Percentiles rank a stretch among this genome's conserved stretches.
Evolutionary conservation across 768 basidiomycete species (phyloP).

Genomic region (Cyclocybe aegerita): DNA sequence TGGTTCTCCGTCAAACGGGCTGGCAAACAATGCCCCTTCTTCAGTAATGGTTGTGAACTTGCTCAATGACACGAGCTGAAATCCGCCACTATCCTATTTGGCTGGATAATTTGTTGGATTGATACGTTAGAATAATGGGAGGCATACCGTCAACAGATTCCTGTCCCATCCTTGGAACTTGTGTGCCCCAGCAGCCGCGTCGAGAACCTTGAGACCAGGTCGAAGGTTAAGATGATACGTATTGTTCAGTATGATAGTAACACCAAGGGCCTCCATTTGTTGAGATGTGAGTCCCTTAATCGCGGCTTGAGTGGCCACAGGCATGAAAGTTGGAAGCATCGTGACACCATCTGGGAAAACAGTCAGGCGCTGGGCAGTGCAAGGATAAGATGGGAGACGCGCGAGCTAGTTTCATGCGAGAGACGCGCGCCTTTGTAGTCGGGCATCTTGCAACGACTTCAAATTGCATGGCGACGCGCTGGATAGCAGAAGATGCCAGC

Average conservation of each 20-base stretch:
- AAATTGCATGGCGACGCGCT: slow-evolving; percentile 63
- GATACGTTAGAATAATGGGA: slow-evolving; percentile 19
- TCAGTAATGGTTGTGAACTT: slow-evolving; percentile 87
- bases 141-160: slow-evolving; percentile 74
- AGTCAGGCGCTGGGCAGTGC: not conserved
- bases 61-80: slow-evolving; percentile 82
- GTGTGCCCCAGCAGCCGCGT: slow-evolving; percentile 82
- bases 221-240: slow-evolving; percentile 89
- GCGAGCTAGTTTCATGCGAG: slow-evolving; percentile 84
- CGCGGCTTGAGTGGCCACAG: slow-evolving; percentile 88
- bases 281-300: slow-evolving; percentile 90
- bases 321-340: slow-evolving; percentile 90
- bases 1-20: slow-evolving; percentile 83
- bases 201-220: slow-evolving; percentile 73
- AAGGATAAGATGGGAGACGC: slow-evolving; percentile 25
- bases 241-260: slow-evolving; percentile 86
- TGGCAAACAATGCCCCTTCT: slow-evolving; percentile 82
- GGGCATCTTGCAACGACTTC: slow-evolving; percentile 79
- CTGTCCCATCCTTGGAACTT: slow-evolving; percentile 85
- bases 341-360: slow-evolving; percentile 66
- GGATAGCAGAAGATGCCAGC: slow-evolving; percentile 17
- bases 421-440: slow-evolving; percentile 81
- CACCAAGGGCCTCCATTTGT: slow-evolving; percentile 78
- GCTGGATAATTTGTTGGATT: not conserved
- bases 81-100: slow-evolving; percentile 84